These are phyloP conservation scores for Graphium sp. DNA, from an alignment of 2,329 filamentous ascomycete genomes.

Conservation along the genomic window DNA sequence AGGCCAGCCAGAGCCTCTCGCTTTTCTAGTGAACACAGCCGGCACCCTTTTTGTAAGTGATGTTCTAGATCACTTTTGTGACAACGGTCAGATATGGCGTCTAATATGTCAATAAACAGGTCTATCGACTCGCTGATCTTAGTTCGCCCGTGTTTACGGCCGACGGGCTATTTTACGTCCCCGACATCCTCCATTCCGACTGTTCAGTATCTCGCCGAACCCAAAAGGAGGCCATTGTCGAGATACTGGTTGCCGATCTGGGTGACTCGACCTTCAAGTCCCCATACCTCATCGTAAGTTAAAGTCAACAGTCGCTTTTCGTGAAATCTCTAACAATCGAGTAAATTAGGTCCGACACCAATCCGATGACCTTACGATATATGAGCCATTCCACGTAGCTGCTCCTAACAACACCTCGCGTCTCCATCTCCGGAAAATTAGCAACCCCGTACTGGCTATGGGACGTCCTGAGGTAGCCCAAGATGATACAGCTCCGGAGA, in stretches of 20 bases:
- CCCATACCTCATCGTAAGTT: slow-evolving; percentile 66
- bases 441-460: slow-evolving; percentile 51
- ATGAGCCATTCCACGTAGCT: slow-evolving; percentile 53
- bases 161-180: slow-evolving; percentile 63
- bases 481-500: slow-evolving; percentile 17
- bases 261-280: slow-evolving; percentile 55
- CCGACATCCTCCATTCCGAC: slow-evolving; percentile 57
- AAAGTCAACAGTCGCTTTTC: background rate
- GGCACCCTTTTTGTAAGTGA: slow-evolving; percentile 56
- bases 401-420: slow-evolving; percentile 29
- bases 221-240: slow-evolving; percentile 55
- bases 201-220: slow-evolving; percentile 52
- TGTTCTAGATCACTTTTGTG: no score
- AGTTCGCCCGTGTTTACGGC: slow-evolving; percentile 55
- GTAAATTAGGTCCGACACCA: slow-evolving; percentile 50
- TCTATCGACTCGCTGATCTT: slow-evolving; percentile 63
- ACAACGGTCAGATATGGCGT: no score
- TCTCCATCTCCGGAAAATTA: slow-evolving; percentile 61
- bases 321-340: slow-evolving; percentile 1
- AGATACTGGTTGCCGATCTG: slow-evolving; percentile 71
- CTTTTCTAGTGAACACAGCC: slow-evolving; percentile 63
- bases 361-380: slow-evolving; percentile 71
- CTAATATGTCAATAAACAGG: no score
- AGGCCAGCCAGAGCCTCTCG: slow-evolving; percentile 35
- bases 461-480: slow-evolving; percentile 1